Base-by-base conservation (phyloP, 2,329 filamentous ascomycete species). In the Alternaria gansuensis region DNA sequence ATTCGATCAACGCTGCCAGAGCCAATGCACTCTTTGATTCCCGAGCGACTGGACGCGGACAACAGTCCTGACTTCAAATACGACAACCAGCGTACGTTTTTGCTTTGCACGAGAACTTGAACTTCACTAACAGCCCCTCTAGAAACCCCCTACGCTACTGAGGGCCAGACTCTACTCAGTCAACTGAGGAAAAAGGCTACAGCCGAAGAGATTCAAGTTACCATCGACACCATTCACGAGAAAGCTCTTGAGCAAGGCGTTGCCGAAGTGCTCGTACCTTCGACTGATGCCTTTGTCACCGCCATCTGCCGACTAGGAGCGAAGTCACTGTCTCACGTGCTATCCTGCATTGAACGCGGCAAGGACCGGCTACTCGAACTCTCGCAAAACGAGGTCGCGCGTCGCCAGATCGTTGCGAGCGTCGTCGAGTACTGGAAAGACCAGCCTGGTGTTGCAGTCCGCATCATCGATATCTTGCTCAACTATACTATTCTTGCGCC, bases 401-500 rank as follows among this genome's bases (percentile, higher is more conserved):
- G 93, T 39, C 86, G 88, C 40, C 95, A 99, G 78, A 96, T 99
- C 71, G 91, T 98, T 68, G 87, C 89, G 5, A 91, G 91, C 4
- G 93, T 98, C 37, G 91, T 97, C 82, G 84, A 88, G 39, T 99
- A 97, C 82, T 99, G 95, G 95, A 86, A 87, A 45, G 89, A 94
- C 31, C 94, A 99, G 71, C 93, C 94, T 0, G 95, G 95, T 59
- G 89, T 96, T 41, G 95, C 93, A 3, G 87, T 98, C 67, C 91
- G 91, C 68, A 96, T 99, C 69, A 86, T 98, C 58, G 94, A 98
- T 82, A 98, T 98, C 79, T 85, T 99, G 5, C 88, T 99, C 68
- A 99, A 98, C 80, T 99, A 97, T 81, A 93, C 91, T 13, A 97
- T 99, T 69, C 84, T 99, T 34, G 93, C 90, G 8, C 95, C 95